Evolutionary conservation across 2,329 filamentous ascomycete genomes (phyloP).

Genomic region (Xylariaceae sp.): DNA sequence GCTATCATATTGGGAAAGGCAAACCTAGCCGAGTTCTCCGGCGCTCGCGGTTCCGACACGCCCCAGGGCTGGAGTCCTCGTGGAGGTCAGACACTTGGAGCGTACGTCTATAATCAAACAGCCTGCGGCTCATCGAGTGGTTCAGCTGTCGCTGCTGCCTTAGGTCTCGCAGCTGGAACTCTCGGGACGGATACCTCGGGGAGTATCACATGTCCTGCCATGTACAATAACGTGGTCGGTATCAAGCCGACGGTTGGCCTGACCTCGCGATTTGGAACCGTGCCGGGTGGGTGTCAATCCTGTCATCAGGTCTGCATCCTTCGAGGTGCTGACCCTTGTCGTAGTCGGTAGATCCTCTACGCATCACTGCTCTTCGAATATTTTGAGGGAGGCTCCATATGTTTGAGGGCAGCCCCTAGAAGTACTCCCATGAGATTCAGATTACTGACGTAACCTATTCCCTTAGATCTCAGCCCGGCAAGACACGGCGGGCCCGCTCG

Average conservation of each 20-base stretch:
- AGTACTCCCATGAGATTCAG: too few species aligned
- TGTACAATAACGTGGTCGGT: constrained; percentile 60
- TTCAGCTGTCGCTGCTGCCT: constrained; percentile 54
- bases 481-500: constrained; percentile 57
- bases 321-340: too few species aligned
- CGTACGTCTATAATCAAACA: constrained; percentile 58
- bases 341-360: too few species aligned
- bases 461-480: constrained; percentile 36
- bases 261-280: constrained; percentile 59
- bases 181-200: constrained; percentile 64
- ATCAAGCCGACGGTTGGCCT: constrained; percentile 73
- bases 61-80: constrained; percentile 60
- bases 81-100: constrained; percentile 57
- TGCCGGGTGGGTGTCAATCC: constrained; percentile 45
- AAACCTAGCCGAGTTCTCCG: constrained; percentile 57
- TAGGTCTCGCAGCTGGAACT: constrained; percentile 56
- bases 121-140: constrained; percentile 60
- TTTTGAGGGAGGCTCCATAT: too few species aligned
- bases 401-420: too few species aligned
- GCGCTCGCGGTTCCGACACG: constrained; percentile 50
- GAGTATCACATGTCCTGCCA: constrained; percentile 55
- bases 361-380: too few species aligned
- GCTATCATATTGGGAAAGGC: constrained; percentile 58
- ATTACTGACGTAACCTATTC: too few species aligned
- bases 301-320: too few species aligned